Conservation (phyloP, 202 grass and related monocot genomes). For the Carex arenaria region DNA sequence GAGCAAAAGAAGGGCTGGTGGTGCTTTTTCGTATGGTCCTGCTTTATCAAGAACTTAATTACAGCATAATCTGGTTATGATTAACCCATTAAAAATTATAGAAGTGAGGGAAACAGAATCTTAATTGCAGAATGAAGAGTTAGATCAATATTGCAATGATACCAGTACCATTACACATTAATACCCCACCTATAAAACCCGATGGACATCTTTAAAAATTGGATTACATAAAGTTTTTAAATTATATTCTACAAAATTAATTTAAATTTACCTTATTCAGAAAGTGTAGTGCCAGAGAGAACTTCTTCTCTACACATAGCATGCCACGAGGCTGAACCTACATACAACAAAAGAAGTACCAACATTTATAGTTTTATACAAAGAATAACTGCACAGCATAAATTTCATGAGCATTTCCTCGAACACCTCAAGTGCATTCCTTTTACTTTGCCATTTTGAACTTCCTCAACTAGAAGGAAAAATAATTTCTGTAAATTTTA, state of each 20-base stretch:
- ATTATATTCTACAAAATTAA: neutral
- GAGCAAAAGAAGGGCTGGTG: too few relatives aligned
- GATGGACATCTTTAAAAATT: neutral
- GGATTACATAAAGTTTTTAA: too few relatives aligned
- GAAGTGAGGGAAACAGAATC: neutral
- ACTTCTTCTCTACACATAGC: too few relatives aligned
- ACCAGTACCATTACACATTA: neutral
- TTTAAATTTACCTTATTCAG: conserved; percentile 44
- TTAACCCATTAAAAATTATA: neutral
- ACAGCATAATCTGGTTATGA: neutral
- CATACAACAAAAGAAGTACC: too few relatives aligned
- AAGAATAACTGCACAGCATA: too few relatives aligned
- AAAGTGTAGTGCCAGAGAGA: conserved; percentile 37
- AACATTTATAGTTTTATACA: too few relatives aligned
- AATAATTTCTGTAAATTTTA: neutral
- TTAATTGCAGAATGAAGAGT: neutral
- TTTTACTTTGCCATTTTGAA: neutral
- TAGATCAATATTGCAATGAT: neutral
- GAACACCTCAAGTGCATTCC: neutral
- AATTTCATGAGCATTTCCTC: neutral
- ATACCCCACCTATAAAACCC: neutral
- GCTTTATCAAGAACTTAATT: neutral
- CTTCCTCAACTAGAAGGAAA: neutral
- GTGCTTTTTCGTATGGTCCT: neutral
- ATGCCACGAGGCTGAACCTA: too few relatives aligned